phyloP scores from a whole-genome alignment of 1,284 basidiomycete genomes.

The Leccinum huronense region DNA sequence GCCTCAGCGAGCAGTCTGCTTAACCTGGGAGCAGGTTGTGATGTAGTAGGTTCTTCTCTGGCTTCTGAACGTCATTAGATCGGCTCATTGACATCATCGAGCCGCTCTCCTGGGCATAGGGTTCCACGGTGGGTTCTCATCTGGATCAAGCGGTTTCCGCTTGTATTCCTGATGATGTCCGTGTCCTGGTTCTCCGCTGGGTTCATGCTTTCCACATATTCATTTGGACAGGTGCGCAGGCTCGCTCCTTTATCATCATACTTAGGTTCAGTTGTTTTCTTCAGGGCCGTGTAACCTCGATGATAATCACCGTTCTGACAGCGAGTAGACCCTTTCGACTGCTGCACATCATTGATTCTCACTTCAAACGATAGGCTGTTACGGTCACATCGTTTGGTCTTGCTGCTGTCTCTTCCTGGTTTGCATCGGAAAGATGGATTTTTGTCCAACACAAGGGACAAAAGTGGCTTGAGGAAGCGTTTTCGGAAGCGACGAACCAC shows the following conservation, averaged over 20 bases:
- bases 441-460: conserved; percentile 66
- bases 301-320: conserved; percentile 71
- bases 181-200: conserved; percentile 58
- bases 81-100: conserved; percentile 34
- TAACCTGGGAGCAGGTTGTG: too few species aligned
- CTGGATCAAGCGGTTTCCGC: conserved; percentile 58
- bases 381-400: conserved; percentile 65
- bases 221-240: conserved; percentile 44
- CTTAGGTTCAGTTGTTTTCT: conserved; percentile 17
- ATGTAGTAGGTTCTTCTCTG: conserved; percentile 25
- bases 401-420: conserved; percentile 73
- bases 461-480: conserved; percentile 72
- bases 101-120: conserved; percentile 55
- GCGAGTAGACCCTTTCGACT: conserved; percentile 35
- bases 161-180: conserved; percentile 57
- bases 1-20: conserved; percentile 53
- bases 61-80: conserved; percentile 13
- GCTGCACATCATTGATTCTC: conserved; percentile 8
- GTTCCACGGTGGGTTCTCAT: conserved; percentile 55
- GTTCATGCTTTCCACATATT: conserved; percentile 53
- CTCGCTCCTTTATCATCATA: conserved; percentile 25
- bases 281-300: conserved; percentile 60
- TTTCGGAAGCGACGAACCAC: conserved; percentile 48
- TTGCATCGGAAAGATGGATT: conserved; percentile 71
- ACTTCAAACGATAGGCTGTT: conserved; percentile 34